Evolutionary conservation across 768 basidiomycete species (phyloP).

Genomic region (Suillus alpinus): DNA sequence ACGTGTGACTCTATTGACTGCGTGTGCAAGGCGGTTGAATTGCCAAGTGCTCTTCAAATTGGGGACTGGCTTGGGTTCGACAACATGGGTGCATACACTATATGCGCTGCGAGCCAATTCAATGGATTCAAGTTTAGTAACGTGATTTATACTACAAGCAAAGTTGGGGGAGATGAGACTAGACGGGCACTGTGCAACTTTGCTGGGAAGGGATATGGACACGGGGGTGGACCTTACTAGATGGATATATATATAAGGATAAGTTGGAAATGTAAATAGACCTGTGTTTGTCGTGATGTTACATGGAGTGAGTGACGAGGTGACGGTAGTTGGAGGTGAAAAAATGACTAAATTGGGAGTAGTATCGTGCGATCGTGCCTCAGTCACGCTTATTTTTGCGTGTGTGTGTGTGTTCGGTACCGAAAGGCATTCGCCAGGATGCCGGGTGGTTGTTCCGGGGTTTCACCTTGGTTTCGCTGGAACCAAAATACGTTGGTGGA

Average conservation of each 20-base stretch:
- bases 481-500: constrained; percentile 1
- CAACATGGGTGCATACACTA: constrained; percentile 99
- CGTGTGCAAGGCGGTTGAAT: constrained; percentile 61
- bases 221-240: constrained; percentile 20
- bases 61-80: constrained; percentile 99
- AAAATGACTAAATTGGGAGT: neutral
- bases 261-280: neutral
- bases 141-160: constrained; percentile 77
- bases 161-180: constrained; percentile 49
- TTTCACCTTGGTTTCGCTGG: constrained; percentile 5
- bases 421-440: neutral
- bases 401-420: constrained; percentile 2
- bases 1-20: constrained; percentile 98
- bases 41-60: constrained; percentile 72
- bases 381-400: constrained; percentile 1
- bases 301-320: neutral
- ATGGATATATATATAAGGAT: neutral
- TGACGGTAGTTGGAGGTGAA: neutral
- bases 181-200: constrained; percentile 48
- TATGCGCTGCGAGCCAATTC: constrained; percentile 95
- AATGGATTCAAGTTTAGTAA: constrained; percentile 85
- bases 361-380: neutral
- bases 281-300: neutral
- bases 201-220: constrained; percentile 41
- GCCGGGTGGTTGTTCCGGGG: constrained; percentile 2